Evolutionary conservation across 371 early-diverging fungal genomes (phyloP).

Genomic region (Homolaphlyctis polyrhiza): DNA sequence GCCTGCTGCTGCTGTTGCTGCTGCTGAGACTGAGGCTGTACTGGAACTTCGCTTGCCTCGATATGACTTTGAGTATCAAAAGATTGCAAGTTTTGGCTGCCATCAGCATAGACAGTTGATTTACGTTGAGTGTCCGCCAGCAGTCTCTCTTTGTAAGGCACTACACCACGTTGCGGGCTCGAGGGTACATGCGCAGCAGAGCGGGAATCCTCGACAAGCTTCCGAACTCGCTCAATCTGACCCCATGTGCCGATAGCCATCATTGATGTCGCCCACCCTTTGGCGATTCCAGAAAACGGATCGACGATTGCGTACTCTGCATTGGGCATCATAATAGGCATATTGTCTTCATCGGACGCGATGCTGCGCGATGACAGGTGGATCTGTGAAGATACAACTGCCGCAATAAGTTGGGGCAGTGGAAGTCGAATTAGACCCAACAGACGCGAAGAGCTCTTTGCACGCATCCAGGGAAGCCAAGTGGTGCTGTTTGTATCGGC

Average conservation of each 20-base stretch:
- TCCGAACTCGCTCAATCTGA: constrained; percentile 14
- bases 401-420: constrained; percentile 18
- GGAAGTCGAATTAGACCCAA: constrained; percentile 30
- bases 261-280: constrained; percentile 31
- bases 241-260: constrained; percentile 31
- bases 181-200: too few relatives aligned
- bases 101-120: too few relatives aligned
- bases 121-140: too few relatives aligned
- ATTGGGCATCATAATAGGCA: constrained; percentile 34
- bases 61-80: too few relatives aligned
- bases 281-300: constrained; percentile 27
- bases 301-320: constrained; percentile 34
- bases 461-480: not conserved
- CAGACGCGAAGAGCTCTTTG: constrained; percentile 11
- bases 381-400: constrained; percentile 2
- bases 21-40: not conserved
- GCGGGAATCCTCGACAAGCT: too few relatives aligned
- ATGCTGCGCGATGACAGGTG: not conserved
- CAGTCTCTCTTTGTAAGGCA: too few relatives aligned
- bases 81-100: too few relatives aligned
- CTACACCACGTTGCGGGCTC: too few relatives aligned
- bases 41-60: too few relatives aligned
- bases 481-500: constrained; percentile 1
- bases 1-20: not conserved
- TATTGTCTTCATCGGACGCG: not conserved